Evolutionary conservation across 1,139 yeast genomes (phyloP), one percentile per base, ranked within the genome.

Genomic region (Casaregolazyma lundiana): DNA sequence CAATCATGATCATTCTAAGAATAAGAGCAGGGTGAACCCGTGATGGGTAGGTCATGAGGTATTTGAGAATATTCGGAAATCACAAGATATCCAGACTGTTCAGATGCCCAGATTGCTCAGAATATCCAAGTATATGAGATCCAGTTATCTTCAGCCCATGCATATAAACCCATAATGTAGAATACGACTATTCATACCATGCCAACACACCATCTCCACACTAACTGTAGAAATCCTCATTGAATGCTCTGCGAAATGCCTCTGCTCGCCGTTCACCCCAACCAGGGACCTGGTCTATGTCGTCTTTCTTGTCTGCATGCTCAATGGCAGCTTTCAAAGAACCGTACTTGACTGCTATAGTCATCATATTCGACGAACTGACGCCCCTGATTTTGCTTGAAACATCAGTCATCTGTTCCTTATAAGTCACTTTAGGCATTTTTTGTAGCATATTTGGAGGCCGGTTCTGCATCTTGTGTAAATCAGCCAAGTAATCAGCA

Each of bases 351-450:
- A 78, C 73, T 22, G 79, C 61, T 43, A 81, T 63, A 41, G 76
- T 76, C 6, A 75, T 68, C 18, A 79, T 81, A 55, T 81, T 85
- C 7, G 80, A 77, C 58, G 77, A 78, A 62, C 80, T 81, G 38
- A 81, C 71, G 24, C 78, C 71, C 19, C 75, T 70, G 9, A 80
- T 69, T 2, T 73, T 66, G 6, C 84, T 77, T 48, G 80, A 61
- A 2, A 76, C 73, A 26, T 77, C 78, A 2, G 68, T 70, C 36
- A 80, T 64, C 47, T 71, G 76, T n/a, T 78, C 70, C 34, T 69
- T 69, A 59, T 75, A 78, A 52, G 73, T 78, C 4, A 64, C 64
- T 32, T 69, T 69, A 49, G 63, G 65, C 19, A 65, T 56, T 3
- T 80, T 81, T 55, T 71, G 72, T 47, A 78, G 73, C 20, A 61